A percentile compares a stretch with the other conserved stretches of the same genome.
phyloP scores from a whole-genome alignment of 768 basidiomycete genomes.

The Boletus subcaerulescens region DNA sequence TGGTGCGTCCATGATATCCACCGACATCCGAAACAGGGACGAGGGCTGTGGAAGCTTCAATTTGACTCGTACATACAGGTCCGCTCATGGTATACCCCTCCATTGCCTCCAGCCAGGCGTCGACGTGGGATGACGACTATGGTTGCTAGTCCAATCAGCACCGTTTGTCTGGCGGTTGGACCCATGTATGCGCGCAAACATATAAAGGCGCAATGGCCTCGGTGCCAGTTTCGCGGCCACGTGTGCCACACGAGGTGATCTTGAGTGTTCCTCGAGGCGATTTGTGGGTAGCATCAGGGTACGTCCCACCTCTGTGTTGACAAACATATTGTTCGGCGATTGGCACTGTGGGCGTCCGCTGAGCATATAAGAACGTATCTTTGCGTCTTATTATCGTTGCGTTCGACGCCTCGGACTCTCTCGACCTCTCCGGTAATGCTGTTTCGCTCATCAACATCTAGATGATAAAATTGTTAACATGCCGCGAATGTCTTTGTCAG shows the following conservation, averaged over 20 bases:
- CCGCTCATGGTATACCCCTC: not conserved
- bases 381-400: not conserved
- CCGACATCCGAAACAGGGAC: not conserved
- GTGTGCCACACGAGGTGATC: constrained; percentile 22
- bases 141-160: constrained; percentile 2
- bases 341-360: constrained; percentile 6
- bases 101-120: constrained; percentile 13
- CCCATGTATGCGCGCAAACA: not conserved
- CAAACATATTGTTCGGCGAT: not conserved
- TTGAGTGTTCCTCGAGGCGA: constrained; percentile 11
- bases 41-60: not conserved
- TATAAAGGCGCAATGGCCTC: not conserved
- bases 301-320: not conserved
- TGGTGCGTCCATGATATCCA: not conserved
- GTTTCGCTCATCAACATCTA: not conserved
- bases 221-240: constrained; percentile 1
- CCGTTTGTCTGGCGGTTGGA: not conserved
- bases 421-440: not conserved
- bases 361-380: constrained; percentile 1
- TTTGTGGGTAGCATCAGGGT: constrained; percentile 3
- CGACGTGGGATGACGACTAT: not conserved
- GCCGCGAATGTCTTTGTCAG: not conserved
- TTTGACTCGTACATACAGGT: not conserved
- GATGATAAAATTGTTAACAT: not conserved
- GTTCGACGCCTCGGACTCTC: not conserved